Percentiles rank a stretch among this genome's conserved stretches.
These are phyloP conservation scores for Salinomyces thailandicus DNA, from an alignment of 2,329 filamentous ascomycete species.

Conservation along the genomic window DNA sequence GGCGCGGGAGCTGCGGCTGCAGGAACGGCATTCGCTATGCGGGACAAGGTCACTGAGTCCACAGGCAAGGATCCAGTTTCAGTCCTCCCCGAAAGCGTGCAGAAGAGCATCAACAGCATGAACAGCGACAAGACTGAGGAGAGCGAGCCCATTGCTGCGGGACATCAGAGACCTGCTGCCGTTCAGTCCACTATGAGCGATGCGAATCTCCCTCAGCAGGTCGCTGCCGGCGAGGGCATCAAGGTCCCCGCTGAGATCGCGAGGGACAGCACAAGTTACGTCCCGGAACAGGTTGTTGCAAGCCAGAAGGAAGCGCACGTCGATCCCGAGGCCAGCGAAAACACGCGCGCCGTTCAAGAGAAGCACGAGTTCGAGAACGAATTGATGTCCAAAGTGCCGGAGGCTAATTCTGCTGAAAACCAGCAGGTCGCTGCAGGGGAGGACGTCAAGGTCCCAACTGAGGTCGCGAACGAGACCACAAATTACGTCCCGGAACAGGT, in stretches of 20 bases:
- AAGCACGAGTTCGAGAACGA: constrained; percentile 67
- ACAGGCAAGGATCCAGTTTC: constrained; percentile 41
- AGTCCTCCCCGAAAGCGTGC: constrained; percentile 28
- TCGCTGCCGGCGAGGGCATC: constrained; percentile 12
- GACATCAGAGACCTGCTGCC: constrained; percentile 13
- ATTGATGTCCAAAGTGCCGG: constrained; percentile 51
- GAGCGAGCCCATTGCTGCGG: not conserved
- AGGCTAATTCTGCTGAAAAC: constrained; percentile 26
- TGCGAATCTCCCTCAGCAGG: constrained; percentile 9
- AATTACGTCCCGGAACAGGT: constrained; percentile 17
- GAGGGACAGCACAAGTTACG: not conserved
- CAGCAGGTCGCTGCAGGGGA: constrained; percentile 14
- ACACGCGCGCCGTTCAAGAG: constrained; percentile 57
- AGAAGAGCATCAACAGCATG: constrained; percentile 34
- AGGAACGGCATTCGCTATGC: constrained; percentile 29
- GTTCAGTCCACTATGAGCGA: constrained; percentile 15
- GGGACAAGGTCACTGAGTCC: constrained; percentile 30
- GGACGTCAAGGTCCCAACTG: constrained; percentile 10
- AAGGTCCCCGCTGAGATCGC: constrained; percentile 9
- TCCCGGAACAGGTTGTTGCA: constrained; percentile 19
- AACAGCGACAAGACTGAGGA: constrained; percentile 7
- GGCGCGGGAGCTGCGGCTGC: constrained; percentile 23
- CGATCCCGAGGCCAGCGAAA: constrained; percentile 61
- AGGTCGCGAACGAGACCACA: constrained; percentile 1
- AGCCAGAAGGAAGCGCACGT: constrained; percentile 26